Base-by-base conservation (phyloP, 164 flowering plant species). In the Hamamelis virginiana region DNA sequence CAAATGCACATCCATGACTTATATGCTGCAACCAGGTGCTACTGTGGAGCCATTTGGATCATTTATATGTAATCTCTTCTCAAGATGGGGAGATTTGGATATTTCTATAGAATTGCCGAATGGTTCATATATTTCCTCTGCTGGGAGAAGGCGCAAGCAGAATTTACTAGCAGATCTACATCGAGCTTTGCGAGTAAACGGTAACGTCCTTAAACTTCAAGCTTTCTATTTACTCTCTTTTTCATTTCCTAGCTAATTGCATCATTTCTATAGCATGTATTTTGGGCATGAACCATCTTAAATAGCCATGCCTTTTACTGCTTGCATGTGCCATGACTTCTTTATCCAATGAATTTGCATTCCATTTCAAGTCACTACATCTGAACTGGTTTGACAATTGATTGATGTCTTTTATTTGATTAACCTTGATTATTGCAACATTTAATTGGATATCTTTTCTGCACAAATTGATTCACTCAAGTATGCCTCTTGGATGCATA, bases 11-110 rank as follows among this genome's bases (percentile, higher is more conserved):
- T 65, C 55, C 43, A 25, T 52, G 53, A 16, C 12, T 28, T 59
- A 26, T 11, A 58, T 69, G 63, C 25, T 77, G 28, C 56, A 44
- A 70, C 60, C 80, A 95, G 98, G 96, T 82, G 92, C 96, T 23
- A 86, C 85, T 26, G 97, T 95, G 72, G 91, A 91, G 75, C 96
- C 97, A 58, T 95, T 88, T 80, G 98, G 98, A 61, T 95, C 98
- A 10, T 95, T 84, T 88, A 83, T 85, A 66, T 92, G 97, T 60
- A 80, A 89, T 76, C 90, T 95, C n/a, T 92, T 85, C 73, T 75
- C 96, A 53, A 82, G 80, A 67, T 83, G 85, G 88, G 96, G 93
- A 63, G 98, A 95, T 77, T 74, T 95, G 80, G 98, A 95, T 85
- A 84, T 95, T 44, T 91, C 97, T 10, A 69, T 95, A 46, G 90